Evolutionary conservation across 1,284 basidiomycete species (phyloP), one percentile per base, ranked within the genome.

Genomic region (Ceratobasidium sp.): DNA sequence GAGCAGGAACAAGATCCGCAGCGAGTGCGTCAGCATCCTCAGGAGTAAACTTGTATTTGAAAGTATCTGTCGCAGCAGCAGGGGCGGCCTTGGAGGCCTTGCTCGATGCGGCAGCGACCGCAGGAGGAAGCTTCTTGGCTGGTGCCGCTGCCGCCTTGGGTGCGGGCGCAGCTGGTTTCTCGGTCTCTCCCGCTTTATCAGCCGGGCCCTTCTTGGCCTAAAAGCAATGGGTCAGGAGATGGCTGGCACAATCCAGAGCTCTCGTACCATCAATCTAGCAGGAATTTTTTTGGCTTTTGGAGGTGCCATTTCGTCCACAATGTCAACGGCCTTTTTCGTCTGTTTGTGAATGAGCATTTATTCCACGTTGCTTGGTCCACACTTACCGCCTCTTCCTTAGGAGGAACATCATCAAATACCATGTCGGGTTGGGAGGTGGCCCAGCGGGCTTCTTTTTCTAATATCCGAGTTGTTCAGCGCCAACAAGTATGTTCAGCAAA

Each of bases 21-120:
- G 93, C 93, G 59, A 93, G 85, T 2, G 84, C 87, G 65, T 97
- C 95, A 2, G 97, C 97, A 77, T 98, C 96, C 81, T 99, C 97
- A 0, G 93, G 88, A 0, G 90, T 90, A 80, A 94, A 94, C 75
- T 91, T 93, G 81, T 89, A 98, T 79, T 97, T 97, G 82, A 98
- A 92, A 1, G 89, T 88, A 77, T 97, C 96, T 0, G 93, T 79
- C 8, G 86, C 81, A 62, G 89, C 85, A 1, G 86, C 80, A 6
- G 83, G 77, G 46, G 83, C 80, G 39, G 86, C 81, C 78, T 90
- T 92, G 0, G 84, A 80, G 6, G 85, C 79, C 74, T 88, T 88
- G 5, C 83, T 77, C 14, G 82, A 76, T 21, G 82, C 77, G 8
- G 83, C 77, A 10, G 82, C 78, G 1, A 83, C 80, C 1, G 81